These are phyloP conservation scores for Filobasidium wieringae DNA, from an alignment of 768 basidiomycete species.

Conservation along the genomic window DNA sequence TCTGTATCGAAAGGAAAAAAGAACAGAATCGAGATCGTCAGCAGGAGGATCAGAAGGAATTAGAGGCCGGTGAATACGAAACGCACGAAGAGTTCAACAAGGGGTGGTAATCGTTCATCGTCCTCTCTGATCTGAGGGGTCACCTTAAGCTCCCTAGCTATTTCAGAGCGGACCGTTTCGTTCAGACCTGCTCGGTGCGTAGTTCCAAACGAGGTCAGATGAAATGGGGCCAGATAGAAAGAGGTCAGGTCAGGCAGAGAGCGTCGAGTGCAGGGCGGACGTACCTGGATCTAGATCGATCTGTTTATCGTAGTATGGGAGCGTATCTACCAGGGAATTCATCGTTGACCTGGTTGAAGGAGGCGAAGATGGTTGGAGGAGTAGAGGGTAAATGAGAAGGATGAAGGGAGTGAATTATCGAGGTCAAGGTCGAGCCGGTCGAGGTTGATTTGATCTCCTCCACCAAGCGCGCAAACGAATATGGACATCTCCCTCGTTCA, in stretches of 20 bases:
- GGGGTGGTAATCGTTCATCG: constrained; percentile 29
- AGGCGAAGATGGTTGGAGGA: background rate
- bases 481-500: too few species aligned
- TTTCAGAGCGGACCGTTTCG: constrained; percentile 26
- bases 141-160: constrained; percentile 30
- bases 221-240: background rate
- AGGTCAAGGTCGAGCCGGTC: too few species aligned
- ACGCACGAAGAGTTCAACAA: constrained; percentile 31
- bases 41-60: constrained; percentile 35
- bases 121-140: constrained; percentile 20
- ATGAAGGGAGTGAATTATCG: too few species aligned
- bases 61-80: background rate
- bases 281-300: constrained; percentile 52
- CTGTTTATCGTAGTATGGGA: constrained; percentile 93
- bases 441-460: too few species aligned
- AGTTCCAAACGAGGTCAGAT: too few species aligned
- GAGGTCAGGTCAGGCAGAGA: background rate
- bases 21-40: too few species aligned
- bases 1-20: constrained; percentile 38
- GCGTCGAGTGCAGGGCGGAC: background rate
- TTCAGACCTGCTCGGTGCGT: constrained; percentile 16
- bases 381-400: too few species aligned
- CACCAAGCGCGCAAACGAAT: too few species aligned
- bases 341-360: background rate
- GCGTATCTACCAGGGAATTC: constrained; percentile 51